phyloP scores from a whole-genome alignment of 805 yeast genomes.

The Groenewaldozyma tartarivorans region DNA sequence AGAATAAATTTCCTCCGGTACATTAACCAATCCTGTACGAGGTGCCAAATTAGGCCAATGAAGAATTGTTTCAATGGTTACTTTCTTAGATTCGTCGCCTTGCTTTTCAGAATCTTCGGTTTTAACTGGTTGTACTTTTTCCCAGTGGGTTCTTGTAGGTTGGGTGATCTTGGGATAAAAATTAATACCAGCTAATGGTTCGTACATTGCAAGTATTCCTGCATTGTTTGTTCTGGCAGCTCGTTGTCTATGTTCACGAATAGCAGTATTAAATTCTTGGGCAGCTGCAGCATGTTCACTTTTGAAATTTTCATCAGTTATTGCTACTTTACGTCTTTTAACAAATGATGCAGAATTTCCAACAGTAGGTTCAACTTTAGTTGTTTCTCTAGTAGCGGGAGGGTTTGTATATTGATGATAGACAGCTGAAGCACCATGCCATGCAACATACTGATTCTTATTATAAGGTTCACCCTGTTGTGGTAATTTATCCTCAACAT shows the following conservation, averaged over 20 bases:
- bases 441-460: conserved; percentile 43
- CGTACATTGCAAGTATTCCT: conserved; percentile 51
- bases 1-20: conserved; percentile 46
- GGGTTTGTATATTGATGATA: conserved; percentile 27
- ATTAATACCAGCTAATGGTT: conserved; percentile 73
- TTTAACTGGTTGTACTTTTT: conserved; percentile 10
- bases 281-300: conserved; percentile 75
- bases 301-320: conserved; percentile 73
- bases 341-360: conserved; percentile 2
- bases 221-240: conserved; percentile 26
- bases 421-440: conserved; percentile 40
- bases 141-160: conserved; percentile 38
- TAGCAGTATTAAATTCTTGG: conserved; percentile 55
- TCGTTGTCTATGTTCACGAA: conserved; percentile 49
- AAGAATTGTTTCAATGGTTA: conserved; percentile 14
- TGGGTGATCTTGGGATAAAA: conserved; percentile 72
- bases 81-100: conserved; percentile 12
- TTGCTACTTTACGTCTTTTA: conserved; percentile 23
- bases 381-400: conserved; percentile 23
- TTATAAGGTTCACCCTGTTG: conserved; percentile 35
- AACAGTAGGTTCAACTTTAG: conserved; percentile 11
- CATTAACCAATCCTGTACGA: conserved; percentile 56
- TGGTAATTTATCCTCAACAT: conserved; percentile 45
- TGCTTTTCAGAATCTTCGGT: conserved; percentile 22
- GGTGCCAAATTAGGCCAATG: conserved; percentile 37